These are phyloP conservation scores for Terfezia boudieri DNA, from an alignment of 495 filamentous ascomycete species.

Conservation along the genomic window DNA sequence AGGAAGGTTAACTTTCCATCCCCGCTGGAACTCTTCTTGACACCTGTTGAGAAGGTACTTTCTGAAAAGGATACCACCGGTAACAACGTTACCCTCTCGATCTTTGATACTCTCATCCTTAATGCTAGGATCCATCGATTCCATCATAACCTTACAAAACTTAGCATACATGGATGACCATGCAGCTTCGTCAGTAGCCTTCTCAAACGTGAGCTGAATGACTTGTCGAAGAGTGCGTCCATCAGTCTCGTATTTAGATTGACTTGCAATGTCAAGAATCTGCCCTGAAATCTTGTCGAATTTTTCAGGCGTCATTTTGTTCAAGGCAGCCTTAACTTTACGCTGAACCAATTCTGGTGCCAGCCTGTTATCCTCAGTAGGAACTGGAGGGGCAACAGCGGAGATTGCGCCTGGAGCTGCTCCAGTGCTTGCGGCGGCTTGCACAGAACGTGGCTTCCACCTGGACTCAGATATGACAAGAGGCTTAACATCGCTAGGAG, in stretches of 20 bases:
- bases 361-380: constrained; percentile 36
- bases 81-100: constrained; percentile 64
- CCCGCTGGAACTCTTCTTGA: constrained; percentile 96
- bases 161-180: constrained; percentile 99
- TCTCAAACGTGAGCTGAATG: constrained; percentile 97
- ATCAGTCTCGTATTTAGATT: constrained; percentile 88
- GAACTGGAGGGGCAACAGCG: constrained; percentile 26
- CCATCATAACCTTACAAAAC: constrained; percentile 94
- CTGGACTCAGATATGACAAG: constrained; percentile 45
- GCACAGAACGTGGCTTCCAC: constrained; percentile 75
- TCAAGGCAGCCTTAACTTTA: constrained; percentile 93
- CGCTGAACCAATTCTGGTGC: constrained; percentile 86
- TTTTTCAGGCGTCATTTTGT: constrained; percentile 99
- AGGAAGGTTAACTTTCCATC: constrained; percentile 82
- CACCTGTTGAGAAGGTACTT: constrained; percentile 98
- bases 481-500: constrained; percentile 69
- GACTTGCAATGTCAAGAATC: constrained; percentile 74
- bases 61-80: constrained; percentile 81
- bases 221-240: constrained; percentile 89
- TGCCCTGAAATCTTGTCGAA: constrained; percentile 90
- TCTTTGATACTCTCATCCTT: constrained; percentile 83
- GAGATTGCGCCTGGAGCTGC: constrained; percentile 33
- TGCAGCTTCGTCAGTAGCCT: constrained; percentile 94
- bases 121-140: constrained; percentile 86
- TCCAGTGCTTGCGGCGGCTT: constrained; percentile 20